These are phyloP conservation scores for Erodium maritimum DNA, from an alignment of 345 rosid species.

Conservation along the genomic window DNA sequence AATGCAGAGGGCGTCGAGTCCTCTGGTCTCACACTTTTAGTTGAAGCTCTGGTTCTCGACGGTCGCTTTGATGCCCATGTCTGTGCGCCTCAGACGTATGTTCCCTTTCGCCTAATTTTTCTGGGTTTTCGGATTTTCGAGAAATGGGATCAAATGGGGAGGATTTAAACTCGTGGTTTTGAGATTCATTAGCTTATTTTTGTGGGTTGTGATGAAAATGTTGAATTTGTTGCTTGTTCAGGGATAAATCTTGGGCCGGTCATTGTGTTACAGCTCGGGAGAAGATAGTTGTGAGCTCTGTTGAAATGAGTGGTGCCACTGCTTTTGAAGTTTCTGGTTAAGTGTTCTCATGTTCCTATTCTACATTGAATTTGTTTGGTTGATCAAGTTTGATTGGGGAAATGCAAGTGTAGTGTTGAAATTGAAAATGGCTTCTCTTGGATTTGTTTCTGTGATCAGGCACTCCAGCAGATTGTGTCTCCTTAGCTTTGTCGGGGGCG, in stretches of 20 bases:
- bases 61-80: constrained; percentile 78
- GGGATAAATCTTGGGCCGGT: constrained; percentile 72
- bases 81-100: constrained; percentile 91
- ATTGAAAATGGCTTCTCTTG: no score
- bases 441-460: constrained; percentile 37
- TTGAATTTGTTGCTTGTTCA: constrained; percentile 18
- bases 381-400: no score
- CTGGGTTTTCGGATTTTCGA: neutral
- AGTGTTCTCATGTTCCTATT: neutral
- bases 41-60: constrained; percentile 64
- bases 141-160: neutral
- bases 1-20: constrained; percentile 89
- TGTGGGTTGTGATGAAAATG: neutral
- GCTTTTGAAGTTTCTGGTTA: constrained; percentile 87
- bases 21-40: constrained; percentile 77
- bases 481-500: constrained; percentile 88
- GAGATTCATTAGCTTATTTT: neutral
- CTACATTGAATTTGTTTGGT: neutral
- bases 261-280: constrained; percentile 75
- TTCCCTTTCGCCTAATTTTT: constrained; percentile 10
- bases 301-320: constrained; percentile 51
- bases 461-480: constrained; percentile 94
- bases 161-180: neutral
- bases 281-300: constrained; percentile 59
- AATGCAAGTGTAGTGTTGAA: no score